These are phyloP conservation scores for Lanmaoa pseudosensibilis DNA, from an alignment of 768 basidiomycete species.

Conservation along the genomic window DNA sequence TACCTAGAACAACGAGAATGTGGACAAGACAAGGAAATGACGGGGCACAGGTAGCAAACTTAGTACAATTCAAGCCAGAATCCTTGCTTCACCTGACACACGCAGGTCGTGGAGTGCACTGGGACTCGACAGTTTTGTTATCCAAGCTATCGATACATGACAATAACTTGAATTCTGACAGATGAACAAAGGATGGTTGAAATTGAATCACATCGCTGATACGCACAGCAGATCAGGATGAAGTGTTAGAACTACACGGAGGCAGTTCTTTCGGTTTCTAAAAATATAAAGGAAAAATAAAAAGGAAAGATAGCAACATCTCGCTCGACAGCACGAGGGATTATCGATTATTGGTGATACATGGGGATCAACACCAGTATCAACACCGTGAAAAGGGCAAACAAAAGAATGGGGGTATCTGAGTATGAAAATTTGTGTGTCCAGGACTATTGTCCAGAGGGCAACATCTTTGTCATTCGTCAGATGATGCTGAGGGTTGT, in stretches of 20 bases:
- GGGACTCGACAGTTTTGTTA: neutral
- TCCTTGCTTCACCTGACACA: neutral
- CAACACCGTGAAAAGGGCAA: slow-evolving; percentile 1
- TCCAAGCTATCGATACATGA: slow-evolving; percentile 14
- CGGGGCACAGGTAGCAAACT: neutral
- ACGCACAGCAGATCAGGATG: slow-evolving; percentile 19
- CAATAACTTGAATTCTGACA: slow-evolving; percentile 8
- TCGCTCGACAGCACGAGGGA: slow-evolving; percentile 17
- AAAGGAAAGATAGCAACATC: slow-evolving; percentile 4
- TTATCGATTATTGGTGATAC: slow-evolving; percentile 14
- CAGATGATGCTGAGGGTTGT: neutral
- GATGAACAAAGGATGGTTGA: neutral
- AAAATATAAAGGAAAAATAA: neutral
- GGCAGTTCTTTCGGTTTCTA: neutral
- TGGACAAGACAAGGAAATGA: neutral
- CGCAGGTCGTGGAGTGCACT: neutral
- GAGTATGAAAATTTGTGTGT: neutral
- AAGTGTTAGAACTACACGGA: neutral
- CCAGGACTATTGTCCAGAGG: neutral
- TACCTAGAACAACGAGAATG: slow-evolving; percentile 46
- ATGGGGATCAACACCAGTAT: slow-evolving; percentile 6
- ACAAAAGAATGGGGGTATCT: slow-evolving; percentile 8
- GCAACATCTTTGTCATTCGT: neutral
- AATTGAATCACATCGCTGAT: slow-evolving; percentile 11
- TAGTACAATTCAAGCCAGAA: neutral